These are phyloP conservation scores for Carex arenaria DNA, from an alignment of 202 grass and related monocot species.

Conservation along the genomic window DNA sequence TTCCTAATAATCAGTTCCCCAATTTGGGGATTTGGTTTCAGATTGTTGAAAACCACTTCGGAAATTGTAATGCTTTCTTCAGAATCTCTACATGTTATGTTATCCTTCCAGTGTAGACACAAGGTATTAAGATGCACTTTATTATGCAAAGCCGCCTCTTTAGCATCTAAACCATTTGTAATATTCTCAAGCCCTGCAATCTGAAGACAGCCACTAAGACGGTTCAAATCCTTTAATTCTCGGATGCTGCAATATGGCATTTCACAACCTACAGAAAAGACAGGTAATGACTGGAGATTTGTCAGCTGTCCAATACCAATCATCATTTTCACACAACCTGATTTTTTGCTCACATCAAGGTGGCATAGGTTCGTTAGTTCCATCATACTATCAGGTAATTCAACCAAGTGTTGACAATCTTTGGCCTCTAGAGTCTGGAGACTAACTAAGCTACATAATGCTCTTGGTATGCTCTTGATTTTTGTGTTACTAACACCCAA, in stretches of 20 bases:
- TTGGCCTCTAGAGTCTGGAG: constrained; percentile 32
- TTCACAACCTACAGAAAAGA: constrained; percentile 23
- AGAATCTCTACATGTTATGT: no score
- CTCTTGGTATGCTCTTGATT: constrained; percentile 20
- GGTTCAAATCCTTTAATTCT: constrained; percentile 24
- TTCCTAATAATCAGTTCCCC: constrained; percentile 7
- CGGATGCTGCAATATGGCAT: no score
- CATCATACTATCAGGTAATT: constrained; percentile 24
- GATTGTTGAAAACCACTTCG: no score
- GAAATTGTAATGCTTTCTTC: no score
- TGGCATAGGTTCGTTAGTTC: constrained; percentile 14
- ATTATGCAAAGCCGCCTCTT: not conserved
- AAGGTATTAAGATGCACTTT: no score
- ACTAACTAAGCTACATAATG: constrained; percentile 1
- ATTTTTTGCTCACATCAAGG: constrained; percentile 33
- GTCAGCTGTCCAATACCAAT: constrained; percentile 21
- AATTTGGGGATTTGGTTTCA: no score
- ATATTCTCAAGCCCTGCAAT: constrained; percentile 28
- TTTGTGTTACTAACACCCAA: constrained; percentile 28
- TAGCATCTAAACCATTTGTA: not conserved
- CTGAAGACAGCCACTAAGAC: not conserved
- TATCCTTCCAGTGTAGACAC: no score
- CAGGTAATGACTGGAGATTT: constrained; percentile 23
- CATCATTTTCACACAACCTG: constrained; percentile 2
- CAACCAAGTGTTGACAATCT: constrained; percentile 21